These are phyloP conservation scores for Marasmius fiardii DNA, from an alignment of 1,284 basidiomycete genomes.

Conservation along the genomic window DNA sequence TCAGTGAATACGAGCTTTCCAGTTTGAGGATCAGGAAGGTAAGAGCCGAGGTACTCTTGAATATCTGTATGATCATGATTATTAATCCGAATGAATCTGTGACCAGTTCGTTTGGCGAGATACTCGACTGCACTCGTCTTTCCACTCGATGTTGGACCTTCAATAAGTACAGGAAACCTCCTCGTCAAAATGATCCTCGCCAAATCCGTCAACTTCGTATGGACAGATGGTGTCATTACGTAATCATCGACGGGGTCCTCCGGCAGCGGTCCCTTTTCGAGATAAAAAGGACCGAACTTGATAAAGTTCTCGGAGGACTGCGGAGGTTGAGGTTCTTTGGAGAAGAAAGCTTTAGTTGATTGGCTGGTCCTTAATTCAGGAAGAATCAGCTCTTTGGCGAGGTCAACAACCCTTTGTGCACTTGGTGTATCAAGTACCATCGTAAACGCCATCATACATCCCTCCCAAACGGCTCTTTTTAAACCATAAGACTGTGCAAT, in stretches of 20 bases:
- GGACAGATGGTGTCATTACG: conserved; percentile 96
- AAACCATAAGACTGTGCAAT: conserved; percentile 78
- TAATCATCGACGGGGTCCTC: conserved; percentile 75
- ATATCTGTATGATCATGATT: conserved; percentile 99
- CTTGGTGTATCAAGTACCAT: conserved; percentile 89
- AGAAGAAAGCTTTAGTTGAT: conserved; percentile 51
- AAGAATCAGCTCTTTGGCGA: conserved; percentile 83
- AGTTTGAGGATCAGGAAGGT: conserved; percentile 88
- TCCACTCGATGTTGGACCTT: conserved; percentile 96
- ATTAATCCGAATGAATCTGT: conserved; percentile 97
- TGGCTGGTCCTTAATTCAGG: conserved; percentile 78
- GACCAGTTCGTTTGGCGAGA: conserved; percentile 90
- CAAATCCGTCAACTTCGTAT: conserved; percentile 89
- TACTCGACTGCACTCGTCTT: conserved; percentile 99
- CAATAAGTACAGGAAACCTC: conserved; percentile 93
- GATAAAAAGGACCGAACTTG: conserved; percentile 91
- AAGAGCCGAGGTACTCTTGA: conserved; percentile 97
- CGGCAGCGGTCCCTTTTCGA: conserved; percentile 73
- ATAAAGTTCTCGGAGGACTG: conserved; percentile 57
- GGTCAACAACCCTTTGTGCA: conserved; percentile 58
- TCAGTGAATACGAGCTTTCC: conserved; percentile 95
- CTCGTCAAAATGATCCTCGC: conserved; percentile 89
- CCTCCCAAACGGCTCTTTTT: conserved; percentile 91
- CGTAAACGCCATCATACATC: conserved; percentile 96
- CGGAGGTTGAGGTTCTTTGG: conserved; percentile 65